Percentiles rank a stretch among this genome's conserved stretches.
Evolutionary conservation across 768 basidiomycete species (phyloP).

Genomic region (Pleurotus cornucopiae): DNA sequence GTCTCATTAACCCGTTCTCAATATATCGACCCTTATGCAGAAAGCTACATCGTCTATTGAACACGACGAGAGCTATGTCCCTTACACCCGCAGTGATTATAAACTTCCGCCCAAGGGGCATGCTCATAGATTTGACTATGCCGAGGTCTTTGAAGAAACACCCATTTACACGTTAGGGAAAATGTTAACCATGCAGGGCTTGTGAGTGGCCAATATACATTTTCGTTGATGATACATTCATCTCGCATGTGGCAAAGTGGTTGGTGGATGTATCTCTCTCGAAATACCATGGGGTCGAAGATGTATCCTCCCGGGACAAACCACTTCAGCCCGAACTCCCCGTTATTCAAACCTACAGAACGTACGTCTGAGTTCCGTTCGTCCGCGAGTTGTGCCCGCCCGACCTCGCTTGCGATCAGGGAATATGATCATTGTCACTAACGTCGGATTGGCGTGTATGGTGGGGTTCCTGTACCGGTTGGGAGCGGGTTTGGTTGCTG

Average conservation of each 20-base stretch:
- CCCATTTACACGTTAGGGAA: constrained; percentile 38
- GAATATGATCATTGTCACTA: constrained; percentile 31
- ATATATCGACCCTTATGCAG: constrained; percentile 14
- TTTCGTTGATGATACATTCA: no score
- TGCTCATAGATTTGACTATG: constrained; percentile 37
- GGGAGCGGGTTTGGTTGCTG: constrained; percentile 20
- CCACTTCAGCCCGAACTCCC: constrained; percentile 34
- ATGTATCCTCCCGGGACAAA: constrained; percentile 46
- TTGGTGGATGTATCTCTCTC: constrained; percentile 32
- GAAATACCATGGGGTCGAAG: constrained; percentile 44
- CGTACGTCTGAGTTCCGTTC: constrained; percentile 18
- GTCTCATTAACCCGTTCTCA: neutral
- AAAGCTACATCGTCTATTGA: constrained; percentile 72
- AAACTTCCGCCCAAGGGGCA: constrained; percentile 33
- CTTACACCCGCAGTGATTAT: constrained; percentile 37
- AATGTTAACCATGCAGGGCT: constrained; percentile 46
- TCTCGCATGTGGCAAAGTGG: constrained; percentile 18
- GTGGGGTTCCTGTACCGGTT: constrained; percentile 14
- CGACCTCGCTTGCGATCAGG: constrained; percentile 17
- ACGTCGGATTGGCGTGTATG: constrained; percentile 27
- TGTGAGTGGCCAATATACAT: constrained; percentile 18
- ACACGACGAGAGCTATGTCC: constrained; percentile 73
- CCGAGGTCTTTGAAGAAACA: constrained; percentile 49
- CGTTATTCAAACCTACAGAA: constrained; percentile 36
- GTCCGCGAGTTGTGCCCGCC: neutral